Conservation (phyloP, 1,139 yeast species). For the Nakaseomyces bracarensis region DNA sequence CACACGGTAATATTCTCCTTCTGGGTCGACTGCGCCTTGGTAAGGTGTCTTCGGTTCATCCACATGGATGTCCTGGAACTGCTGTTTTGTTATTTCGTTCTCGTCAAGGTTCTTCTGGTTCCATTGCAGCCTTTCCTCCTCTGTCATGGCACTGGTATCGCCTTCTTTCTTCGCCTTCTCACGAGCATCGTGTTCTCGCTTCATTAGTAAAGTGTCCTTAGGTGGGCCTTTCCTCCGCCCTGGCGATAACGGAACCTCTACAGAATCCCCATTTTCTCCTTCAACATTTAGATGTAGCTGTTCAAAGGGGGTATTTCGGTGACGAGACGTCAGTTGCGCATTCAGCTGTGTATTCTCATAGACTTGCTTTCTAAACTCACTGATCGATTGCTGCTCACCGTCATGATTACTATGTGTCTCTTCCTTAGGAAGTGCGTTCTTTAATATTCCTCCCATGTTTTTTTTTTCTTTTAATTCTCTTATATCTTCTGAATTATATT, state of each 20-base stretch:
- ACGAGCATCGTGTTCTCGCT: constrained; percentile 18
- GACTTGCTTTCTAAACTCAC: constrained; percentile 40
- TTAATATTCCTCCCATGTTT: constrained; percentile 35
- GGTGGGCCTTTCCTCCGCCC: constrained; percentile 18
- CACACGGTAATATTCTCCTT: constrained; percentile 72
- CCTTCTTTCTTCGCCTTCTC: constrained; percentile 9
- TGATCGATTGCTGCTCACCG: constrained; percentile 35
- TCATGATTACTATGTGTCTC: constrained; percentile 12
- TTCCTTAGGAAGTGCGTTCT: constrained; percentile 30
- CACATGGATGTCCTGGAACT: constrained; percentile 40
- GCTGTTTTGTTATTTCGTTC: constrained; percentile 42
- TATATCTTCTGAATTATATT: too few relatives aligned
- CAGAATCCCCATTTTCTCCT: constrained; percentile 7
- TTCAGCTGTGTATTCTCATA: constrained; percentile 42
- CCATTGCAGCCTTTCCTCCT: constrained; percentile 51
- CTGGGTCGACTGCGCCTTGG: constrained; percentile 85
- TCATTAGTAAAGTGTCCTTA: constrained; percentile 26
- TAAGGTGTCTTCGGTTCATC: constrained; percentile 98
- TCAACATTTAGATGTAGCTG: constrained; percentile 1
- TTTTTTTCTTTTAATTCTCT: background rate
- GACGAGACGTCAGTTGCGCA: constrained; percentile 31
- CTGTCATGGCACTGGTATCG: constrained; percentile 9
- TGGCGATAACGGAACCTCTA: constrained; percentile 13
- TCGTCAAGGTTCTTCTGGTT: constrained; percentile 58
- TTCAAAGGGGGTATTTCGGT: constrained; percentile 2